phyloP scores from a whole-genome alignment of 2,329 filamentous ascomycete species.

The Emergomyces africanus region DNA sequence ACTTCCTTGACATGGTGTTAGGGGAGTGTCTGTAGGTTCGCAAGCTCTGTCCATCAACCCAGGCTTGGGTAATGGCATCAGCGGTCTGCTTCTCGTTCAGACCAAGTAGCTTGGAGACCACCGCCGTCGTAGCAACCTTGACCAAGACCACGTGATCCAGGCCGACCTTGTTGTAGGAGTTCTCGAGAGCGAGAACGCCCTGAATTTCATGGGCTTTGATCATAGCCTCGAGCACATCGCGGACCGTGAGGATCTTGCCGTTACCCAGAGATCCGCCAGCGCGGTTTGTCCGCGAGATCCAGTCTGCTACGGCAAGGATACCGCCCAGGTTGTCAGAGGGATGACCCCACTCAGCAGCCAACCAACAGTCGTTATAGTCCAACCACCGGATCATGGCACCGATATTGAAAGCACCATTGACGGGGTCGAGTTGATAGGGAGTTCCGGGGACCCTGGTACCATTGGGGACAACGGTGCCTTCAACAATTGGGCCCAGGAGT shows the following conservation, averaged over 20 bases:
- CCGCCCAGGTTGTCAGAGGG: constrained; percentile 96
- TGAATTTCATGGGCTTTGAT: constrained; percentile 99
- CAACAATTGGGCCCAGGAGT: constrained; percentile 81
- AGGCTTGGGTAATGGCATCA: constrained; percentile 91
- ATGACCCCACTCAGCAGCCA: constrained; percentile 97
- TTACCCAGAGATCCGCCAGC: constrained; percentile 60
- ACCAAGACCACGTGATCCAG: constrained; percentile 96
- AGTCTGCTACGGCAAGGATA: constrained; percentile 93
- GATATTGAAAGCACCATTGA: constrained; percentile 97
- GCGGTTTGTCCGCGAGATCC: constrained; percentile 89
- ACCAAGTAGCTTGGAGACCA: constrained; percentile 90
- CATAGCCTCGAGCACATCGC: constrained; percentile 90
- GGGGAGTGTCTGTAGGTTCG: constrained; percentile 95
- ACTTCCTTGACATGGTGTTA: constrained; percentile 99
- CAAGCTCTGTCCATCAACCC: constrained; percentile 91
- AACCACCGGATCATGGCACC: constrained; percentile 98
- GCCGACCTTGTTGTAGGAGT: constrained; percentile 98
- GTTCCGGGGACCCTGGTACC: constrained; percentile 86
- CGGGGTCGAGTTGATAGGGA: constrained; percentile 83
- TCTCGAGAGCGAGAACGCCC: constrained; percentile 89
- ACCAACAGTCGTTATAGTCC: constrained; percentile 99
- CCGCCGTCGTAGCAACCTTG: constrained; percentile 91
- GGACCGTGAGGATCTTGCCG: constrained; percentile 73
- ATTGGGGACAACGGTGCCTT: constrained; percentile 82
- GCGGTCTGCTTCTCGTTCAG: constrained; percentile 81